Conservation (phyloP, 108 stramenopile genomes). For the Schizochytrium sp. region DNA sequence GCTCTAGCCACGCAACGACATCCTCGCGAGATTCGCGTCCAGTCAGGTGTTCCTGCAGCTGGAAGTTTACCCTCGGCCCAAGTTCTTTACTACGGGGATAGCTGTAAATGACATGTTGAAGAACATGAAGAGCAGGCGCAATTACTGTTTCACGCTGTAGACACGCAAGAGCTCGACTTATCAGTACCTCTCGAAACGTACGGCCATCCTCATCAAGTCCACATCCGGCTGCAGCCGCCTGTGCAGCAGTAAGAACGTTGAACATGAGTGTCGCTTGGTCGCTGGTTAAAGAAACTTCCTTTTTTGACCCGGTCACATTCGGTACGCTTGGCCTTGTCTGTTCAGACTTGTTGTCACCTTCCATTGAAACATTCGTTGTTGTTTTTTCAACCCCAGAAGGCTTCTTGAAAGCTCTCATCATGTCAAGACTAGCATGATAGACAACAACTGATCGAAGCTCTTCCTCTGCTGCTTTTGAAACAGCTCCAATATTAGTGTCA, state of each 20-base stretch:
- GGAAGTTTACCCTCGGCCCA: neutral
- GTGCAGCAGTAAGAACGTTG: neutral
- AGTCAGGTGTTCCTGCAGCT: neutral
- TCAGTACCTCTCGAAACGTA: constrained; percentile 5
- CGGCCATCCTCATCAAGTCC: neutral
- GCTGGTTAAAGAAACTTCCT: neutral
- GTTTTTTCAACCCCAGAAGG: neutral
- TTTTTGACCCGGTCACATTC: neutral
- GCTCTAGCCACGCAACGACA: constrained; percentile 43
- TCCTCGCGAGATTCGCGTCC: constrained; percentile 21
- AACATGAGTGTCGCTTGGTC: constrained; percentile 15
- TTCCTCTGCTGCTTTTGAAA: neutral
- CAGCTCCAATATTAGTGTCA: neutral
- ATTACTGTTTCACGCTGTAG: neutral
- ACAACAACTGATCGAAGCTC: neutral
- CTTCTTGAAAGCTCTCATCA: constrained; percentile 8
- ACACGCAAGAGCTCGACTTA: neutral
- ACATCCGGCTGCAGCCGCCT: neutral
- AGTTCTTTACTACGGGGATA: neutral
- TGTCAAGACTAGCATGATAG: constrained; percentile 34
- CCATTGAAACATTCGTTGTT: neutral
- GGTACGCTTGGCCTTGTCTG: neutral
- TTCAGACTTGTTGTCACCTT: too few species aligned
- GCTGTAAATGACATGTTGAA: neutral
- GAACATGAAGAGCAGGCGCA: neutral